A percentile compares a stretch with the other conserved stretches of the same genome.
Conservation (phyloP, 2,329 filamentous ascomycete genomes). For the Colletotrichum siamense region DNA sequence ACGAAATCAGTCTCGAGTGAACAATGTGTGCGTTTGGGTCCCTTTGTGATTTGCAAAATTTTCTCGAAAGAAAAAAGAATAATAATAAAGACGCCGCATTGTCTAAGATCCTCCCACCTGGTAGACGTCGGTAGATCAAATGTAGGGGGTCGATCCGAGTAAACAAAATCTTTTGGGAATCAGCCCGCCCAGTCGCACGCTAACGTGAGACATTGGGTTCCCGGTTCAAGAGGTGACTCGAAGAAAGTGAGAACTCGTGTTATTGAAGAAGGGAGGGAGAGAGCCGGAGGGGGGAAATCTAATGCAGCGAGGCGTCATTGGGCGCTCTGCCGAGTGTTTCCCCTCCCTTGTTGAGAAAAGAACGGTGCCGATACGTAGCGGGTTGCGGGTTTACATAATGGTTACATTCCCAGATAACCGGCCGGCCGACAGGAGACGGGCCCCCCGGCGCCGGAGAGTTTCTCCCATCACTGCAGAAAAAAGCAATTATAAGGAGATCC, state of each 20-base stretch:
- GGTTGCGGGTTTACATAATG: background rate
- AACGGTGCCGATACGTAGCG: background rate
- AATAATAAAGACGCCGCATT: background rate
- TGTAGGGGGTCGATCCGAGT: conserved; percentile 12
- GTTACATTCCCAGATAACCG: conserved; percentile 1
- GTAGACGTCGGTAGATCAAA: conserved; percentile 14
- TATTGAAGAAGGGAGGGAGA: conserved; percentile 19
- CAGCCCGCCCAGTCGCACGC: background rate
- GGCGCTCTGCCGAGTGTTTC: background rate
- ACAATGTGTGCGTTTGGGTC: background rate
- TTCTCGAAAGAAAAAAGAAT: background rate
- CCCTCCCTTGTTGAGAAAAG: conserved; percentile 21
- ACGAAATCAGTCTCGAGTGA: background rate
- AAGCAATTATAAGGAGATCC: conserved; percentile 16
- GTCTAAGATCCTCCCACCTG: conserved; percentile 6
- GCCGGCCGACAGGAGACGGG: background rate
- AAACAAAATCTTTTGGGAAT: background rate
- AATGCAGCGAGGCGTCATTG: conserved; percentile 3
- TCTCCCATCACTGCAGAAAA: conserved; percentile 4
- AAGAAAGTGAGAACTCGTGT: conserved; percentile 12
- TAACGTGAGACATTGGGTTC: conserved; percentile 12
- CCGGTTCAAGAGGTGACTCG: background rate
- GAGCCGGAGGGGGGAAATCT: background rate
- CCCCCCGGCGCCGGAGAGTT: background rate
- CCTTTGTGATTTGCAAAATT: background rate